phyloP scores from a whole-genome alignment of 208 protist genomes.

The Acanthamoeba royreba region DNA sequence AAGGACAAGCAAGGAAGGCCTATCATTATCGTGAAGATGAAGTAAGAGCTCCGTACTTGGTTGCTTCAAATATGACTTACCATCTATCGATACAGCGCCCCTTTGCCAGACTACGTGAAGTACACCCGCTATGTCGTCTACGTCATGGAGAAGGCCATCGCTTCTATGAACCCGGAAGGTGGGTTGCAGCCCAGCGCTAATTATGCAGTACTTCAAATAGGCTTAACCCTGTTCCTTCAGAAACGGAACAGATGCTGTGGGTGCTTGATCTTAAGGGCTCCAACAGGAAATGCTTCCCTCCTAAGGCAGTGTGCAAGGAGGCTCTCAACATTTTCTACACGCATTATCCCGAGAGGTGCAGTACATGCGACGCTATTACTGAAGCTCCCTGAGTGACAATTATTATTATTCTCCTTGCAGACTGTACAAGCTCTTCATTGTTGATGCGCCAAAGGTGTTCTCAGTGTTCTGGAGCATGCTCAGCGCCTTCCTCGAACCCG shows the following conservation, averaged over 20 bases:
- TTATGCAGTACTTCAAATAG: too few species aligned
- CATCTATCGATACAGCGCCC: background rate
- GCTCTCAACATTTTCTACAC: constrained; percentile 13
- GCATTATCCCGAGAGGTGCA: background rate
- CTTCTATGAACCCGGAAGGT: background rate
- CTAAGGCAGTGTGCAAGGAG: constrained; percentile 2
- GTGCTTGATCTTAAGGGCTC: background rate
- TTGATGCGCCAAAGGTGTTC: background rate
- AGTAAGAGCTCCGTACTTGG: background rate
- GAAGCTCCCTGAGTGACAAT: too few species aligned
- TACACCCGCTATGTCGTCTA: background rate
- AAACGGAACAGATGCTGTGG: background rate
- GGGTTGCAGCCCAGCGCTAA: too few species aligned
- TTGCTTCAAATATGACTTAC: too few species aligned
- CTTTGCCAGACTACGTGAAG: background rate
- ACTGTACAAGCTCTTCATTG: background rate
- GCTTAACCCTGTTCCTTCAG: too few species aligned
- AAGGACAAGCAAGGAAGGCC: background rate
- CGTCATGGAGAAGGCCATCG: constrained; percentile 22
- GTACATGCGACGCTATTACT: too few species aligned
- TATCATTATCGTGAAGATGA: background rate
- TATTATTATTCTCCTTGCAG: too few species aligned
- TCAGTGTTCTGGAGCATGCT: constrained; percentile 3
- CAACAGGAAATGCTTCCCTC: background rate
- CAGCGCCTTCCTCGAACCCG: background rate